Evolutionary conservation across 1,284 basidiomycete genomes (phyloP).

Genomic region (Puccinia novopanici): DNA sequence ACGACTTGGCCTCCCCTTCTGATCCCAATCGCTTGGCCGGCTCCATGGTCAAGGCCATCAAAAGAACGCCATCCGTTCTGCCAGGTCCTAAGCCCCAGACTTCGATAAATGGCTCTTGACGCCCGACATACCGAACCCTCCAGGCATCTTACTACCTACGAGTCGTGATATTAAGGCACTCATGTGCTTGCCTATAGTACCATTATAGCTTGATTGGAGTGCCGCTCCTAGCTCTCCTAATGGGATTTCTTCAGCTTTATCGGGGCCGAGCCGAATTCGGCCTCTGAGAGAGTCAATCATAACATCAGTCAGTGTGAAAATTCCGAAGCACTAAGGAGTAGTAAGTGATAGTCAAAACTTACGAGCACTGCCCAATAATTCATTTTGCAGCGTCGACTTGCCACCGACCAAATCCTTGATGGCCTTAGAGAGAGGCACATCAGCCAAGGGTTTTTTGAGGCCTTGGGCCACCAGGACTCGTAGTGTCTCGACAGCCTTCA

Average conservation of each 20-base stretch:
- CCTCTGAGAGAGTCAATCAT: conserved; percentile 52
- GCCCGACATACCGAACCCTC: conserved; percentile 94
- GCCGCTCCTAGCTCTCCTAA: conserved; percentile 91
- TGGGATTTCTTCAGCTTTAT: conserved; percentile 95
- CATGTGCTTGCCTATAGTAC: conserved; percentile 92
- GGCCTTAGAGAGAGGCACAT: conserved; percentile 87
- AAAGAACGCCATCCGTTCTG: conserved; percentile 85
- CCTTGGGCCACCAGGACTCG: conserved; percentile 91
- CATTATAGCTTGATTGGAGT: conserved; percentile 76
- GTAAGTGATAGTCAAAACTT: conserved; percentile 67
- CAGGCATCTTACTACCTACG: conserved; percentile 94
- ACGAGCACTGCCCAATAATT: conserved; percentile 71
- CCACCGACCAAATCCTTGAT: conserved; percentile 98
- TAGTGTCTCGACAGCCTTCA: conserved; percentile 88
- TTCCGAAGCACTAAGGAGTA: background rate
- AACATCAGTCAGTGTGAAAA: background rate
- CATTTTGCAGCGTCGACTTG: conserved; percentile 96
- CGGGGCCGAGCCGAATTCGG: conserved; percentile 70
- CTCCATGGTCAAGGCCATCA: conserved; percentile 87
- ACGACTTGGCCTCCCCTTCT: conserved; percentile 87
- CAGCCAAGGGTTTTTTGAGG: conserved; percentile 88
- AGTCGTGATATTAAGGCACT: conserved; percentile 86
- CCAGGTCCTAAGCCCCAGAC: conserved; percentile 89
- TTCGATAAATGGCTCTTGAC: conserved; percentile 86
- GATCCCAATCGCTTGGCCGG: conserved; percentile 89